Base-by-base conservation (phyloP, 2,329 filamentous ascomycete genomes). In the Cladosporium sp. region DNA sequence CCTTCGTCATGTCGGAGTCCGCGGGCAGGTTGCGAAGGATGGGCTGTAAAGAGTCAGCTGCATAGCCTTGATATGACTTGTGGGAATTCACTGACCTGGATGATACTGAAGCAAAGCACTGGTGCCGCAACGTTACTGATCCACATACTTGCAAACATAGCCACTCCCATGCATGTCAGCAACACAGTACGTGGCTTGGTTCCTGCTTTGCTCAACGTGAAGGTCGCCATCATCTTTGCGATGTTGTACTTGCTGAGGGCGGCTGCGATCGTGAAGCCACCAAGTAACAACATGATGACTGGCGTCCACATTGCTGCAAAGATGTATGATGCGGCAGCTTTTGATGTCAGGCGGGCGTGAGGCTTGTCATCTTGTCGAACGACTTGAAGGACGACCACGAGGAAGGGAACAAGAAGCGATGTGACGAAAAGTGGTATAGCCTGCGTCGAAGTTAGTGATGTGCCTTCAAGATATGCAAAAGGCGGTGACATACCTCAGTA, bases 301-400 rank as follows among this genome's bases (percentile, higher is more conserved):
- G 93, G 92, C 3, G 92, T 96, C 93, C 93, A 99, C 93, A 99
- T 99, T 20, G 93, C 86, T 4, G 89, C 79, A 62, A 99, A 97
- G 52, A 96, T 86, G 62, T 87, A 92, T 22, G 80, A 77, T 0
- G 92, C 89, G 0, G 93, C 91, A 38, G 83, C 79, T 66, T 91
- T 91, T 3, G 90, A 82, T n/a, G 80, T 79, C 6, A 99, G 77
- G 18, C 92, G 82, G 39, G 74, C 71, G 54, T 89, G 77, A 1
- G 85, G 84, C 59, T 80, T 79, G 4, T 83, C 80, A 47, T 95
- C 88, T 27, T 85, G 82, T 27, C 89, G 84, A 54, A 96, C 88
- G 18, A 99, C 90, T 38, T 83, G 81, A 40, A 99, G 78, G 17
- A 95, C 75, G 13, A 99, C 91, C 38, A 88, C 91, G 11, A 99